Conservation (phyloP, 2,329 filamentous ascomycete genomes). For the Talaromyces sp. region DNA sequence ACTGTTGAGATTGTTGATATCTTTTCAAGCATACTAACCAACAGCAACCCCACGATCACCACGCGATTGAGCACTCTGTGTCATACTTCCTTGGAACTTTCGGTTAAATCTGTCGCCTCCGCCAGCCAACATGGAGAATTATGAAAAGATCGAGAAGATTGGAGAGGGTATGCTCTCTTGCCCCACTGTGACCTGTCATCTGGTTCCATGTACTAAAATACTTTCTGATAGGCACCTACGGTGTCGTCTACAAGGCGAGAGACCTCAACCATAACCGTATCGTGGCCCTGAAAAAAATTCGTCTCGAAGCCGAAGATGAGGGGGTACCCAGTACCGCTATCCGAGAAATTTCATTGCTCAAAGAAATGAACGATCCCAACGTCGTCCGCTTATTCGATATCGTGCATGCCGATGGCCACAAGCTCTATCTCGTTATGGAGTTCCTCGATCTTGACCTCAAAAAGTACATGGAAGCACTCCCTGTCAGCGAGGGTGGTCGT, state of each 20-base stretch:
- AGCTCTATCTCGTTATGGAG: constrained; percentile 89
- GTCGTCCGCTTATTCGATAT: constrained; percentile 88
- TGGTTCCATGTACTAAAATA: background rate
- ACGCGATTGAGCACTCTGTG: background rate
- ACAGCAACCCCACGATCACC: constrained; percentile 3
- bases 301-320: constrained; percentile 91
- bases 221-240: constrained; percentile 70
- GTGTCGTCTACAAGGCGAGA: constrained; percentile 90
- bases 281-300: constrained; percentile 92
- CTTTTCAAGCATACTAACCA: background rate
- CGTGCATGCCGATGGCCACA: constrained; percentile 90
- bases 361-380: constrained; percentile 90
- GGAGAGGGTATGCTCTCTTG: constrained; percentile 68
- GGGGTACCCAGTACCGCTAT: constrained; percentile 90
- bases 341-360: constrained; percentile 88
- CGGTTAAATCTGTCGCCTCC: background rate
- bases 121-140: constrained; percentile 71
- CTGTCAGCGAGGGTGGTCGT: constrained; percentile 76
- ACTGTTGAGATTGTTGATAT: background rate
- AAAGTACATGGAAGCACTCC: constrained; percentile 92
- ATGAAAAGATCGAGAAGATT: constrained; percentile 94
- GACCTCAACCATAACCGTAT: constrained; percentile 82
- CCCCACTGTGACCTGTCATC: background rate
- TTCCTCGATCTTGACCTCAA: constrained; percentile 89
- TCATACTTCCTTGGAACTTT: background rate